phyloP scores from a whole-genome alignment of 805 yeast species.

The Cephaloascus fragrans region DNA sequence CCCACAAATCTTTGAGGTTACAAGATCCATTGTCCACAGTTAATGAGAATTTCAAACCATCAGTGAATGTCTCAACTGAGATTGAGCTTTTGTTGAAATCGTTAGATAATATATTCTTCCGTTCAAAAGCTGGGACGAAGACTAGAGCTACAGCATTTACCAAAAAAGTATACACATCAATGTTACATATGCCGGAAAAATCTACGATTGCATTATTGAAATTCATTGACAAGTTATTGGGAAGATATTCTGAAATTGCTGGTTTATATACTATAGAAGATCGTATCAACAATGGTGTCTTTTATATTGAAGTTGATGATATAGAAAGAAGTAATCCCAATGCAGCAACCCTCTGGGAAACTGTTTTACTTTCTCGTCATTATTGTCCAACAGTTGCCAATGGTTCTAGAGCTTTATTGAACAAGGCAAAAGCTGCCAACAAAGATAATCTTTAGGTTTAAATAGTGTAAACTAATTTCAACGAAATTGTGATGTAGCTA shows the following conservation, averaged over 20 bases:
- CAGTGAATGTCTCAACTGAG: slow-evolving; percentile 82
- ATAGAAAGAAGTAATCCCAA: slow-evolving; percentile 76
- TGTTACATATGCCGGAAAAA: slow-evolving; percentile 80
- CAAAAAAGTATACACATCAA: slow-evolving; percentile 61
- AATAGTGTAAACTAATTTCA: no score
- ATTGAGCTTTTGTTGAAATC: slow-evolving; percentile 74
- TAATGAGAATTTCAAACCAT: slow-evolving; percentile 40
- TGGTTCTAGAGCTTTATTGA: slow-evolving; percentile 38
- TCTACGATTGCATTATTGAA: slow-evolving; percentile 70
- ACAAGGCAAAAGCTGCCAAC: slow-evolving; percentile 17
- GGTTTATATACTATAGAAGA: slow-evolving; percentile 86
- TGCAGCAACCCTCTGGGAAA: slow-evolving; percentile 89
- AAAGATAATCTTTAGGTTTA: no score
- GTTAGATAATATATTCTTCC: slow-evolving; percentile 74
- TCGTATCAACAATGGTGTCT: slow-evolving; percentile 71
- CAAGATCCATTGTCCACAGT: slow-evolving; percentile 57
- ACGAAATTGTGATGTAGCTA: no score
- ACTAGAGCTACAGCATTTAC: slow-evolving; percentile 72
- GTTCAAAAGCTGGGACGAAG: slow-evolving; percentile 56
- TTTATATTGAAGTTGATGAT: slow-evolving; percentile 52
- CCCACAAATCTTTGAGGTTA: slow-evolving; percentile 70
- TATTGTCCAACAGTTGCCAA: slow-evolving; percentile 75
- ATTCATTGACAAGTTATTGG: slow-evolving; percentile 67
- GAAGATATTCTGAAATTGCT: slow-evolving; percentile 59
- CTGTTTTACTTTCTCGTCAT: slow-evolving; percentile 67